A percentile compares a stretch with the other conserved stretches of the same genome.
Evolutionary conservation across 495 filamentous ascomycete genomes (phyloP).

Genomic region (Platismatia glauca): DNA sequence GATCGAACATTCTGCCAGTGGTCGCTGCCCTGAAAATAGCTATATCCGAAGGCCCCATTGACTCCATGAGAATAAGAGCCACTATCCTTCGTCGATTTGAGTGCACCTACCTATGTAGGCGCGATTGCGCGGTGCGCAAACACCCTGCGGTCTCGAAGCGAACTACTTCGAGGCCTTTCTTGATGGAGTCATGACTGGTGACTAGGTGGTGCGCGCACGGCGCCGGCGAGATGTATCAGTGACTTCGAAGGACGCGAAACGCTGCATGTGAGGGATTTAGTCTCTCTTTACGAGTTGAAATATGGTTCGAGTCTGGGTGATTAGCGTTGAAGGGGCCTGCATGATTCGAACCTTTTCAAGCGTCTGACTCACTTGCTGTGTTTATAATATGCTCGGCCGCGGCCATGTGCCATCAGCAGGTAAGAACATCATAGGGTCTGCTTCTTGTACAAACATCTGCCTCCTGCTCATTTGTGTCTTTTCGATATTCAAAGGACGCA

Average conservation of each 20-base stretch:
- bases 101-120: background rate
- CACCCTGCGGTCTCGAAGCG: background rate
- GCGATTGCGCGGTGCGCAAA: background rate
- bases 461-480: background rate
- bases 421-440: background rate
- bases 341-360: background rate
- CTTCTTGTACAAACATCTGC: background rate
- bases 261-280: background rate
- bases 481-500: background rate
- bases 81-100: background rate
- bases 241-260: background rate
- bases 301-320: background rate
- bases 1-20: background rate
- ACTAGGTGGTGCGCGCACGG: too few species aligned
- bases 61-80: background rate
- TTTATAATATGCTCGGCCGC: background rate
- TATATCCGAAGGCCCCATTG: background rate
- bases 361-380: background rate
- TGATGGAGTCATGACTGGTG: background rate
- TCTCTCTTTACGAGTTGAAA: background rate
- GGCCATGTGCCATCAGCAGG: background rate
- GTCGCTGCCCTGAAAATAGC: background rate
- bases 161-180: background rate
- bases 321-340: too few species aligned
- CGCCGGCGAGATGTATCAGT: background rate